Percentiles rank a stretch among this genome's conserved stretches.
Conservation (phyloP, 2,329 filamentous ascomycete genomes). For the Arthroderma uncinatum region DNA sequence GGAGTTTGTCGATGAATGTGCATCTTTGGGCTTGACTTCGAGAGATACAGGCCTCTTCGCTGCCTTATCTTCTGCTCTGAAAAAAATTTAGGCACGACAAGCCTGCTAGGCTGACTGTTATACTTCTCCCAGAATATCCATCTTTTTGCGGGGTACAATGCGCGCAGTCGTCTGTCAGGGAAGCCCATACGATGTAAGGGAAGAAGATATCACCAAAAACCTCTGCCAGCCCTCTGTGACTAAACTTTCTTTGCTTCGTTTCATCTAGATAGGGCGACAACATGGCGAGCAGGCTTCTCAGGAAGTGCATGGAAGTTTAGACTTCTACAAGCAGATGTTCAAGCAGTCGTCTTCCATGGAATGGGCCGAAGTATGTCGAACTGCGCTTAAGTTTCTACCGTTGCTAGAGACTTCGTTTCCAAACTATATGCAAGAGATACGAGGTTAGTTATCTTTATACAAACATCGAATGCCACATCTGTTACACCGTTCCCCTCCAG, state of each 20-base stretch:
- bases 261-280: slow-evolving; percentile 21
- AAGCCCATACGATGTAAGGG: slow-evolving; percentile 20
- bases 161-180: slow-evolving; percentile 20
- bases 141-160: too few relatives aligned
- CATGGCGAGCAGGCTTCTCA: slow-evolving; percentile 21
- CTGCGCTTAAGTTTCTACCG: slow-evolving; percentile 36
- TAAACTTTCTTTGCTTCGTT: neutral
- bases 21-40: too few relatives aligned
- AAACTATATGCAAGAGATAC: slow-evolving; percentile 25
- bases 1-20: too few relatives aligned
- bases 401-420: slow-evolving; percentile 27
- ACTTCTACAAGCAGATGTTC: slow-evolving; percentile 22
- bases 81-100: too few relatives aligned
- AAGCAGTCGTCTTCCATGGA: slow-evolving; percentile 26
- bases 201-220: neutral
- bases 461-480: neutral
- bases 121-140: too few relatives aligned
- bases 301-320: slow-evolving; percentile 21
- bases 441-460: slow-evolving; percentile 15
- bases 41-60: too few relatives aligned
- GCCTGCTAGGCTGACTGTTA: too few relatives aligned
- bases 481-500: neutral
- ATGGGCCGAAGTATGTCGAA: slow-evolving; percentile 39
- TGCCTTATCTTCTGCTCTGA: too few relatives aligned
- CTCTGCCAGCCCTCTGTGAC: neutral